A percentile compares a stretch with the other conserved stretches of the same genome.
These are phyloP conservation scores for Apiospora phragmitis DNA, from an alignment of 2,329 filamentous ascomycete species.

Conservation along the genomic window DNA sequence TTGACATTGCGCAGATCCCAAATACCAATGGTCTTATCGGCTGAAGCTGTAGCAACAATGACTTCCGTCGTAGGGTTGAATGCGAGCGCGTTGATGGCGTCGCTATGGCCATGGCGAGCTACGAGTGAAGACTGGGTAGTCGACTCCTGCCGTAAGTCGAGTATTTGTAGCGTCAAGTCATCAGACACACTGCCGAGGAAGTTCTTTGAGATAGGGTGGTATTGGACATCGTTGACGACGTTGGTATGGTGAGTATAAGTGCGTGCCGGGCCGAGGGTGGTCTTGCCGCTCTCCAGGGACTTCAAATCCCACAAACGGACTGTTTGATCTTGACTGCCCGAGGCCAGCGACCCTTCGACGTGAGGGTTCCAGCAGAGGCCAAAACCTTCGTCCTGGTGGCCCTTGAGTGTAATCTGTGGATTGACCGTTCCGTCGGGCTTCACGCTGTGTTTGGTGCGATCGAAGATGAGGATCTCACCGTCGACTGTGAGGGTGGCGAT, in stretches of 20 bases:
- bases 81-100: constrained; percentile 93
- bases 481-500: constrained; percentile 92
- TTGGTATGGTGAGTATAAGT: constrained; percentile 86
- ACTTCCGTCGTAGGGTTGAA: constrained; percentile 94
- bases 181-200: constrained; percentile 94
- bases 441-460: constrained; percentile 89
- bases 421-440: constrained; percentile 73
- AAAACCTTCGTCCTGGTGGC: constrained; percentile 88
- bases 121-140: constrained; percentile 68
- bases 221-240: constrained; percentile 95
- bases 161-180: constrained; percentile 87
- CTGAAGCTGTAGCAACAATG: constrained; percentile 87
- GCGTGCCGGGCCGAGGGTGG: constrained; percentile 67
- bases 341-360: constrained; percentile 76
- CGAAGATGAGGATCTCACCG: constrained; percentile 87
- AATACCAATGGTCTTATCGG: constrained; percentile 90
- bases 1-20: constrained; percentile 95
- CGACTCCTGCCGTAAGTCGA: constrained; percentile 75
- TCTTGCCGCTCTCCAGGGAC: constrained; percentile 69
- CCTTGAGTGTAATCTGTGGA: constrained; percentile 81
- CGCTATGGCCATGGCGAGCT: constrained; percentile 74
- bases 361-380: constrained; percentile 92
- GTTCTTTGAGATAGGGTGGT: constrained; percentile 81
- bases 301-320: constrained; percentile 91
- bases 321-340: constrained; percentile 88